Base-by-base conservation (phyloP, 345 rosid genomes). In the Sonneratia caseolaris region DNA sequence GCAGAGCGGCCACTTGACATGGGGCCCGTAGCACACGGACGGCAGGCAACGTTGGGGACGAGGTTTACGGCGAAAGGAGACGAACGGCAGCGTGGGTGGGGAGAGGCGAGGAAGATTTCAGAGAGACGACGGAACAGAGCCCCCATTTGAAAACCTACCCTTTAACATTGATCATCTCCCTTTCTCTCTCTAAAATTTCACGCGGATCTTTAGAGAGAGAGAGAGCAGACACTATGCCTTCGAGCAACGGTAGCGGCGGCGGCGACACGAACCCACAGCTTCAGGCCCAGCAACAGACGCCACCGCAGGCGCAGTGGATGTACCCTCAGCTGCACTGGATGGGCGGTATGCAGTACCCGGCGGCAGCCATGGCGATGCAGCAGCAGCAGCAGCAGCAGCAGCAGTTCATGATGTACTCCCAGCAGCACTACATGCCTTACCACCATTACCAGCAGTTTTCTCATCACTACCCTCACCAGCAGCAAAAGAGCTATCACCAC, bases 321-420 rank as follows among this genome's bases (percentile, higher is more conserved):
- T 79, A 38, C 37, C 77, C 21, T 35, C 89, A 76, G 69, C 86
- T 73, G 74, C 87, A 81, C 64, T 84, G 87, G 92, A 83, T 85
- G 90, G 89, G 84, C 14, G 83, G 86, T 59, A 82, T 86, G 93
- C 96, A 92, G 75, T 90, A 92, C 68, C 97, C 98, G 13, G 87
- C 91, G 43, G 92, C 96, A 3, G 91, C 94, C 15, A 86, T 90
- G 92, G 90, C 79, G 74, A 92, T 92, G 97, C 88, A 88, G 96
- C 97, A 92, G 77, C 96, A 89, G 74, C 97, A 92, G 77, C 96
- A 89, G 74, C 97, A 91, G 82, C 97, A 91, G 76, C 96, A 90
- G 77, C 98, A 92, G 82, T 87, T 90, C 90, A 86, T 92, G 97
- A 88, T 92, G 92, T 92, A 92, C 69, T 91, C 94, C 16, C 94